These are phyloP conservation scores for Suillus subalutaceus DNA, from an alignment of 768 basidiomycete species.

Conservation along the genomic window DNA sequence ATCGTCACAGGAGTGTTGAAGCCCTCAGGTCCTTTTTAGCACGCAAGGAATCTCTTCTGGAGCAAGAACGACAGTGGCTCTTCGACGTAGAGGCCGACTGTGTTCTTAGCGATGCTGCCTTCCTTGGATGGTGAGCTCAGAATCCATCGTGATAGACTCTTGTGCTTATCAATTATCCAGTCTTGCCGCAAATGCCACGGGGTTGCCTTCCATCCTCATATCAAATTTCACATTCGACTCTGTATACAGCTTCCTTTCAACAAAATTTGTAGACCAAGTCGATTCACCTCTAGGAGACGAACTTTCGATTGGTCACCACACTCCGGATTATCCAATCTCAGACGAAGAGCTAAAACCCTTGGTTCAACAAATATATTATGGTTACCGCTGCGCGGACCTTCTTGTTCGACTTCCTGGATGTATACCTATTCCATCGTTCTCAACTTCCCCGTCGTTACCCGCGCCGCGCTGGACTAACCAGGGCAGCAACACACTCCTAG, in stretches of 20 bases:
- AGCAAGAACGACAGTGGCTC: slow-evolving; percentile 63
- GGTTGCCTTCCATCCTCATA: slow-evolving; percentile 63
- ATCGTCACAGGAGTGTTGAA: slow-evolving; percentile 68
- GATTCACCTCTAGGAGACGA: background rate
- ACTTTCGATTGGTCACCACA: slow-evolving; percentile 25
- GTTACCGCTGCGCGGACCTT: slow-evolving; percentile 73
- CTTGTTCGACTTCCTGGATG: slow-evolving; percentile 70
- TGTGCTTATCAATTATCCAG: slow-evolving; percentile 34
- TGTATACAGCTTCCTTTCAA: slow-evolving; percentile 76
- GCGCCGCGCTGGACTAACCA: slow-evolving; percentile 66
- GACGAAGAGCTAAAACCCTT: slow-evolving; percentile 53
- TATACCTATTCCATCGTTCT: slow-evolving; percentile 80
- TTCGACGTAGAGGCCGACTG: slow-evolving; percentile 50
- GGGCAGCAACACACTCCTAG: slow-evolving; percentile 45
- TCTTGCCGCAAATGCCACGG: slow-evolving; percentile 63
- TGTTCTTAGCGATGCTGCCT: slow-evolving; percentile 78
- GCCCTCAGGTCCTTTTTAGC: slow-evolving; percentile 61
- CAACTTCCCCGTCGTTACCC: slow-evolving; percentile 54
- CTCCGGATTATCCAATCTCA: slow-evolving; percentile 60
- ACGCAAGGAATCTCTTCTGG: slow-evolving; percentile 55
- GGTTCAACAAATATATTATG: slow-evolving; percentile 62
- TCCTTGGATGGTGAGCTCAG: slow-evolving; percentile 67
- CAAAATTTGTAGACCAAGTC: slow-evolving; percentile 26
- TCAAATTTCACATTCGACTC: slow-evolving; percentile 89
- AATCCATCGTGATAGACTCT: background rate